A percentile compares a stretch with the other conserved stretches of the same genome.
Conservation (phyloP, 2,329 filamentous ascomycete genomes). For the Blastomyces emzantsi region DNA sequence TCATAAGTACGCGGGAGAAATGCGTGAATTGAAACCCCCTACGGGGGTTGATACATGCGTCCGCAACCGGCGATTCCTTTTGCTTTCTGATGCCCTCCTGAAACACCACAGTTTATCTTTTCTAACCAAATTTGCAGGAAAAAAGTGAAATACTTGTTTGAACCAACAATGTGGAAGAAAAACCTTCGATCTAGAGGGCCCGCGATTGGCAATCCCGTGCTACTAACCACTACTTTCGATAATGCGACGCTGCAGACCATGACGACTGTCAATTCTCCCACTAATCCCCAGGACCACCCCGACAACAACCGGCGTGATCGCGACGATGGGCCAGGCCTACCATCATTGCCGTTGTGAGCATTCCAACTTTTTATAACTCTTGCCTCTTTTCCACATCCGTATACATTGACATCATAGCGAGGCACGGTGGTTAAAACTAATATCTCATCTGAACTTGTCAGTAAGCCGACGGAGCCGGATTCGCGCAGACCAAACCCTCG, state of each 20-base stretch:
- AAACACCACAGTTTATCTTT: slow-evolving; percentile 11
- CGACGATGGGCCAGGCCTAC: slow-evolving; percentile 26
- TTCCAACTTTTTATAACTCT: neutral
- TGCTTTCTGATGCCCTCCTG: neutral
- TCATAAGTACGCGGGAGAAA: neutral
- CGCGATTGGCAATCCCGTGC: slow-evolving; percentile 38
- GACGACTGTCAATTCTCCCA: slow-evolving; percentile 26
- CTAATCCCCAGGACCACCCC: neutral
- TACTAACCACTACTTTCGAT: slow-evolving; percentile 39
- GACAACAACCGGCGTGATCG: neutral
- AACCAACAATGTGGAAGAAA: slow-evolving; percentile 47
- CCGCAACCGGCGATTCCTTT: neutral
- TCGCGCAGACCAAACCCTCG: slow-evolving; percentile 17
- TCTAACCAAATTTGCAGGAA: neutral
- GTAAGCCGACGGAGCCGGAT: slow-evolving; percentile 16
- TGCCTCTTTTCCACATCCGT: neutral
- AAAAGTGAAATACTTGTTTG: neutral
- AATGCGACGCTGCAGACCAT: slow-evolving; percentile 36
- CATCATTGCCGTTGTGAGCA: slow-evolving; percentile 33
- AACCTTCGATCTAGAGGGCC: slow-evolving; percentile 38
- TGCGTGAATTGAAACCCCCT: neutral
- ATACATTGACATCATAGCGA: neutral
- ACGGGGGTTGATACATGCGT: neutral
- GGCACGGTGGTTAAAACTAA: neutral
- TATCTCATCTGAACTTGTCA: slow-evolving; percentile 14